Evolutionary conservation across 306 rosid species (phyloP), one percentile per base, ranked within the genome.

Genomic region (Castanopsis chinensis): DNA sequence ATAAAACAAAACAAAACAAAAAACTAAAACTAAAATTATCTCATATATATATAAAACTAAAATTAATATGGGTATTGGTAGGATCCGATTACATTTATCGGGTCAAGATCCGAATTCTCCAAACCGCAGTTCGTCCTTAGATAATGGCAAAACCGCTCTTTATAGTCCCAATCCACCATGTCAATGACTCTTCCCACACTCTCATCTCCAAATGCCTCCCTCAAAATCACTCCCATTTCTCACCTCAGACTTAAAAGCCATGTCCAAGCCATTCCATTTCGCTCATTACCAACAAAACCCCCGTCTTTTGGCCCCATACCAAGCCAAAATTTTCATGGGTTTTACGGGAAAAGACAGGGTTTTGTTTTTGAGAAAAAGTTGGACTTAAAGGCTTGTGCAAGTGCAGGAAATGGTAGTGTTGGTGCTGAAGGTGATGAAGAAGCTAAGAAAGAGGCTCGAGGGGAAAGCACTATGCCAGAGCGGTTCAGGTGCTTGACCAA

Each of bases 391-490:
- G 59, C 69, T 85, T 54, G 67, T 41, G 86, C 32, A 12, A 78
- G 71, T 19, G 90, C 85, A 0, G 75, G 43, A 52, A 86, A 76
- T 76, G 78, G 45, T 49, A 52, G 78, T 14, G 78, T 23, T 56
- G 83, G 25, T 80, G 75, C 45, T 14, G 53, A 2, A 41, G 85
- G 55, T n/a, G 55, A 77, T 32, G 89, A 85, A 64, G 87, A 88
- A 79, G 89, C 88, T 55, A 94, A 91, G 81, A 86, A 83, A 55
- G 87, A 86, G 76, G 85, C 73, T 65, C 85, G 90, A 55, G 87
- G 83, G 23, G 87, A 68, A 70, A 85, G 97, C 71, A 90, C 98
- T 55, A 85, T 91, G 96, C 98, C 99, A 3, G 91, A 83, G 80
- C 84, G 96, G 86, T 95, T 95, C 85, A 82, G 92, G 72, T 84